Base-by-base conservation (phyloP, 805 yeast species). In the Debaryomyces prosopidis region DNA sequence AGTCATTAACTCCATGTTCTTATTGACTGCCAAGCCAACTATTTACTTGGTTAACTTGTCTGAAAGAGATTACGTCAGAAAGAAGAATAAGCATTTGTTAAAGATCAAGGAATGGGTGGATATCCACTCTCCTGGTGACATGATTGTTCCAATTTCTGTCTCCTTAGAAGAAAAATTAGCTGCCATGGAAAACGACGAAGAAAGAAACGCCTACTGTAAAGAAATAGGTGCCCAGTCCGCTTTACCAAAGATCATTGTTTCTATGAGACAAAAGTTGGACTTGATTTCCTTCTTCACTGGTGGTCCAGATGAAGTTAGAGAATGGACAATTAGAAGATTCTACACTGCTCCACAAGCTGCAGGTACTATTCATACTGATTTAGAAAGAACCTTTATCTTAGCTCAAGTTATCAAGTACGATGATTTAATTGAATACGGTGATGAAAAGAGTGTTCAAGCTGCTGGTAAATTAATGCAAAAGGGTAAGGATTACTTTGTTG, bases 261-360 rank as follows among this genome's bases (percentile, higher is more conserved):
- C 88, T 53, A 91, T 92, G 97, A 86, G 97, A 76, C 75, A 80
- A 54, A 84, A 89, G 50, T 77, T 91, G 49, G 86, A 87, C 54
- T 82, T 94, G 67, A 90, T 91, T 54, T 89, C 97, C 43, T 94
- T 85, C 77, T 94, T 89, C 80, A 94, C 99, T 30, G 85, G 94
- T 64, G 99, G 99, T 57, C 87, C 96, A 35, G 89, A 88, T 51
- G 99, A 94, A 74, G 96, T 91, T 41, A 86, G 97, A 68, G 97
- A 95, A 71, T 94, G 99, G 99, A 94, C 99, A 30, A 83, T 94
- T 52, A 83, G 98, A 71, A 75, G 77, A 56, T 95, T 95, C 57
- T 87, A 92, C 39, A 85, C 88, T 58, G 97, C 97, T 43, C 99
- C 99, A n/a, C 90, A 87, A 62, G 98, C 99, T 37, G 99, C 99